These are phyloP conservation scores for Pichia sp. DNA, from an alignment of 1,139 yeast species.

Conservation along the genomic window DNA sequence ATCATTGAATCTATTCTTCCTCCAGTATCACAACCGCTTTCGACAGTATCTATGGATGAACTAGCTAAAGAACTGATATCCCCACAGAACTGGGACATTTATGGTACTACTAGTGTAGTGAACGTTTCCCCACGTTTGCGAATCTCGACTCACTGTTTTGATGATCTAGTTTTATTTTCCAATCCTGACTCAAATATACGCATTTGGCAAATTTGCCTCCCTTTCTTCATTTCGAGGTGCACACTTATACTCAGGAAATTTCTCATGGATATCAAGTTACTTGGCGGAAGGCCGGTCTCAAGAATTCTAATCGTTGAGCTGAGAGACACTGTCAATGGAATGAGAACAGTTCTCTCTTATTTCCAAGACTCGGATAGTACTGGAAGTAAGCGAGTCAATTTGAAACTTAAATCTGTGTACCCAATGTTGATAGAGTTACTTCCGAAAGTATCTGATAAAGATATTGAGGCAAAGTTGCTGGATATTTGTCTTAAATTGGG, in stretches of 20 bases:
- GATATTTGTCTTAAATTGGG: background rate
- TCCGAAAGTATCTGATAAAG: background rate
- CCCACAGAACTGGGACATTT: slow-evolving; percentile 36
- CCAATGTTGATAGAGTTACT: slow-evolving; percentile 6
- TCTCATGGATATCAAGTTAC: slow-evolving; percentile 47
- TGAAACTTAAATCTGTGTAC: background rate
- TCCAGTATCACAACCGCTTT: slow-evolving; percentile 24
- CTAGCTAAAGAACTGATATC: slow-evolving; percentile 25
- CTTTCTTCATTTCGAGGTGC: slow-evolving; percentile 44
- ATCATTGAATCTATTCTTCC: slow-evolving; percentile 31
- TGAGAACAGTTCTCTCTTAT: background rate
- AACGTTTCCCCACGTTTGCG: slow-evolving; percentile 35
- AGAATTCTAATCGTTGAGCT: slow-evolving; percentile 49
- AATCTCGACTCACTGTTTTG: slow-evolving; percentile 46
- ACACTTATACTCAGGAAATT: slow-evolving; percentile 49
- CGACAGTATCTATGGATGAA: background rate
- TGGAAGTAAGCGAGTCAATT: background rate
- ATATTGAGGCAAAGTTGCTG: background rate
- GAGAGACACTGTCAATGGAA: slow-evolving; percentile 33
- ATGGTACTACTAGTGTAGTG: slow-evolving; percentile 48
- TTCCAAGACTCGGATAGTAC: background rate
- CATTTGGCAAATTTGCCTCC: slow-evolving; percentile 32
- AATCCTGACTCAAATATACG: slow-evolving; percentile 23
- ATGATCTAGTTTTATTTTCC: slow-evolving; percentile 40
- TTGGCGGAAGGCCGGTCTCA: slow-evolving; percentile 52